Base-by-base conservation (phyloP, 495 filamentous ascomycete species). In the Hypoxylon perforatum region DNA sequence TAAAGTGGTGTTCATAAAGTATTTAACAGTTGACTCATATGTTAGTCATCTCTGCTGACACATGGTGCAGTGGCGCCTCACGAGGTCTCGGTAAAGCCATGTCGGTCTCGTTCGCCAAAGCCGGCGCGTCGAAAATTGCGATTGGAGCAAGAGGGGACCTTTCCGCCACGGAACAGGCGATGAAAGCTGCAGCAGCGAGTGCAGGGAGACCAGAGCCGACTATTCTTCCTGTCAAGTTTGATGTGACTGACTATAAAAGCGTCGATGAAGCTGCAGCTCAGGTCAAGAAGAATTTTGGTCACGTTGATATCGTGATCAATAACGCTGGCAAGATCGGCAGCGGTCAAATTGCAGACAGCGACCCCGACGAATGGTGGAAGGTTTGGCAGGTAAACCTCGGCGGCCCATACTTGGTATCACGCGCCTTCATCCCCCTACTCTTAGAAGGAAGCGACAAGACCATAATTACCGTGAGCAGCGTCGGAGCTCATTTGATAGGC, bases 261-360 rank as follows among this genome's bases (percentile, higher is more conserved):
- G 80, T 84, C 4, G 74, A 73, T 1, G 61, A 53, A 0, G 77
- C 75, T 0, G 78, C 72, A 4, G 51, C 70, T 4, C 30, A 72
- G 9, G 65, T 77, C 3, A 73, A 76, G 18, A 25, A 73, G 35
- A 41, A 46, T 0, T 76, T 80, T 42, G 78, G 78, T 3, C 65
- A 71, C 0, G 57, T 87, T 0, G 85, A 88, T 49, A 78, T 88
- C 38, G 65, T 88, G 14, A 73, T 87, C 61, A 86, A 85, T 66
- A 87, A 87, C 47, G 84, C 85, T 0, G 86, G 80, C 15, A 63
- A 71, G 35, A 57, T 83, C 11, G 42, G 55, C 1, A 46, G 18
- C n/a, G 57, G 11, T 5, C 59, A 45, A 0, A 67, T 87, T 4
- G 67, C 66, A 0, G 84, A 86, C 0, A 65, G 54, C 17, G 78